phyloP scores from a whole-genome alignment of 495 filamentous ascomycete species.

The Penicillium waksmanii region DNA sequence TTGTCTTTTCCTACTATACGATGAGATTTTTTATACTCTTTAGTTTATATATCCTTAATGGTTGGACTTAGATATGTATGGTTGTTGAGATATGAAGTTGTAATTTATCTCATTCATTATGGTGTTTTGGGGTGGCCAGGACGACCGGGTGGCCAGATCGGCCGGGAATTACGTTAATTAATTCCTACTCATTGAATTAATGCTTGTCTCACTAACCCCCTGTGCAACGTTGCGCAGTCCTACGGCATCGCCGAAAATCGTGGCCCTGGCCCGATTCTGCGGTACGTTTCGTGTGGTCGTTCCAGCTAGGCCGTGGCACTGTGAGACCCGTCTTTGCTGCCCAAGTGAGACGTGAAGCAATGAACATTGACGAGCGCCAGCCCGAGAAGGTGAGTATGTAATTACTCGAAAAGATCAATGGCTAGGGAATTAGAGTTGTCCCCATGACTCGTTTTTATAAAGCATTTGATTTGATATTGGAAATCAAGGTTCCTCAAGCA shows the following conservation, averaged over 20 bases:
- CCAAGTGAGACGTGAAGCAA: constrained; percentile 22
- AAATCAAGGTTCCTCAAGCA: not conserved
- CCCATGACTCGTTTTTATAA: not conserved
- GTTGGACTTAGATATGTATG: too few relatives aligned
- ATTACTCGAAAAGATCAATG: not conserved
- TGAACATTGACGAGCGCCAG: constrained; percentile 11
- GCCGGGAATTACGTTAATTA: too few relatives aligned
- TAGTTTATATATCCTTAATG: too few relatives aligned
- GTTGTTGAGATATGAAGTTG: too few relatives aligned
- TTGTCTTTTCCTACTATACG: too few relatives aligned
- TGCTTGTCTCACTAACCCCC: constrained; percentile 5
- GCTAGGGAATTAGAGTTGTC: not conserved
- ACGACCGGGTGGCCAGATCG: too few relatives aligned
- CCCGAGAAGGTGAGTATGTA: constrained; percentile 1
- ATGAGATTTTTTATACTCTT: too few relatives aligned
- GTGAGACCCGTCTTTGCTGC: constrained; percentile 20
- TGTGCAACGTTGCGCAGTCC: constrained; percentile 26
- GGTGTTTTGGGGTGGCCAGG: too few relatives aligned
- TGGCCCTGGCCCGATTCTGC: constrained; percentile 13
- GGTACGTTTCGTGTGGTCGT: constrained; percentile 17
- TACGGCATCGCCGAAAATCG: constrained; percentile 9
- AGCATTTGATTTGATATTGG: not conserved
- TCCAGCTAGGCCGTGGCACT: constrained; percentile 5
- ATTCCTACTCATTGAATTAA: not conserved
- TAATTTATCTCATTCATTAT: too few relatives aligned